Conservation (phyloP, 495 filamentous ascomycete genomes). For the Astrocystis sublimbata region DNA sequence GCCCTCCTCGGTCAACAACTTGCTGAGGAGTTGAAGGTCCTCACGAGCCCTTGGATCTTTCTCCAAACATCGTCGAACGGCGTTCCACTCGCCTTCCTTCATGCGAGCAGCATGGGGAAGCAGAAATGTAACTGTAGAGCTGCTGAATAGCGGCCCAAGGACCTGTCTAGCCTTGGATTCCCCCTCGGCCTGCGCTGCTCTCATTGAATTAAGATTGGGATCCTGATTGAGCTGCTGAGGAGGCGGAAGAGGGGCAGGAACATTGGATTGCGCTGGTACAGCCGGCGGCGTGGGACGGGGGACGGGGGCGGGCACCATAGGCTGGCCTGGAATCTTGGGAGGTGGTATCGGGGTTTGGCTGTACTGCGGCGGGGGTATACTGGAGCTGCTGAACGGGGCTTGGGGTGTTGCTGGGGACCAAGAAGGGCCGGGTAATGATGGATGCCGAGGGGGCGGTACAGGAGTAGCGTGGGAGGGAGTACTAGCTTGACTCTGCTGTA, state of each 20-base stretch:
- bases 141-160: constrained; percentile 58
- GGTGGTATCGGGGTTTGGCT: constrained; percentile 36
- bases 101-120: constrained; percentile 65
- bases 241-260: too few relatives aligned
- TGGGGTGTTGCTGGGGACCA: constrained; percentile 54
- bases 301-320: constrained; percentile 17
- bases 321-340: constrained; percentile 31
- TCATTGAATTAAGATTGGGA: constrained; percentile 27
- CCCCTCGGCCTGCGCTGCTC: constrained; percentile 42
- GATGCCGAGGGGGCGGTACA: constrained; percentile 38
- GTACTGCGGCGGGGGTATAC: constrained; percentile 30
- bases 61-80: constrained; percentile 61
- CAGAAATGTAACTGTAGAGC: constrained; percentile 66
- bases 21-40: constrained; percentile 51
- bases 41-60: constrained; percentile 50
- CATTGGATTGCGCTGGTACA: constrained; percentile 28
- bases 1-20: constrained; percentile 45
- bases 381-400: constrained; percentile 35
- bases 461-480: constrained; percentile 29
- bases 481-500: constrained; percentile 19
- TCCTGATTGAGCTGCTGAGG: constrained; percentile 26
- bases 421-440: constrained; percentile 46
- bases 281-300: constrained; percentile 20
- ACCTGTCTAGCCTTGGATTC: constrained; percentile 56
- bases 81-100: constrained; percentile 61